phyloP scores from a whole-genome alignment of 495 filamentous ascomycete genomes.

The Durotheca rogersii region DNA sequence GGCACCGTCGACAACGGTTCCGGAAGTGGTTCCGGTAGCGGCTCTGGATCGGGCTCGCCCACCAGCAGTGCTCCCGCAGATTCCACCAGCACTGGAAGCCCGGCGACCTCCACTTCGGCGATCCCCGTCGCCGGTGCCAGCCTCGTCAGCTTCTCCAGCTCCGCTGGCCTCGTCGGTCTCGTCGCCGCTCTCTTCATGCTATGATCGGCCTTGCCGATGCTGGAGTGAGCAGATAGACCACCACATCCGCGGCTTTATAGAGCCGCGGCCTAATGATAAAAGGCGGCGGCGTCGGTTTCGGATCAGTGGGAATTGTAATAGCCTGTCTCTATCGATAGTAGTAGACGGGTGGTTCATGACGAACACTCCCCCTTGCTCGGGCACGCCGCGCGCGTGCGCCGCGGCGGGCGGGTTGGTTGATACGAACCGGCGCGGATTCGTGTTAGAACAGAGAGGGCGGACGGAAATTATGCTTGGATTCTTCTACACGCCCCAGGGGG shows the following conservation, averaged over 20 bases:
- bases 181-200: conserved; percentile 42
- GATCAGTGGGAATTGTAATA: conserved; percentile 2
- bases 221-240: not conserved
- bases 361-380: too few relatives aligned
- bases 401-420: too few relatives aligned
- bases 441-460: too few relatives aligned
- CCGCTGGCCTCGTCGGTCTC: conserved; percentile 29
- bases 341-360: not conserved
- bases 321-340: conserved; percentile 2
- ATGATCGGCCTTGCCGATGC: conserved; percentile 22
- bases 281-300: conserved; percentile 4
- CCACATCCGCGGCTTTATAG: not conserved
- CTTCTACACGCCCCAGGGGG: conserved; percentile 20
- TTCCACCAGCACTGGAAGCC: conserved; percentile 4
- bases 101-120: conserved; percentile 2
- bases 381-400: too few relatives aligned
- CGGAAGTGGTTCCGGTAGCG: conserved; percentile 30
- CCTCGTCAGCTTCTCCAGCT: conserved; percentile 26
- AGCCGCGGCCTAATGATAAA: conserved; percentile 15
- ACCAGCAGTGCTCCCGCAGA: conserved; percentile 2
- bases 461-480: conserved; percentile 24
- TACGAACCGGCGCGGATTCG: too few relatives aligned
- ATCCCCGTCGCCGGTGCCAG: conserved; percentile 18
- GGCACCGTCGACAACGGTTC: conserved; percentile 34
- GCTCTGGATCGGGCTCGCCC: conserved; percentile 15